These are phyloP conservation scores for Sordariomycetes sp. DNA, from an alignment of 2,329 filamentous ascomycete genomes.

Conservation along the genomic window DNA sequence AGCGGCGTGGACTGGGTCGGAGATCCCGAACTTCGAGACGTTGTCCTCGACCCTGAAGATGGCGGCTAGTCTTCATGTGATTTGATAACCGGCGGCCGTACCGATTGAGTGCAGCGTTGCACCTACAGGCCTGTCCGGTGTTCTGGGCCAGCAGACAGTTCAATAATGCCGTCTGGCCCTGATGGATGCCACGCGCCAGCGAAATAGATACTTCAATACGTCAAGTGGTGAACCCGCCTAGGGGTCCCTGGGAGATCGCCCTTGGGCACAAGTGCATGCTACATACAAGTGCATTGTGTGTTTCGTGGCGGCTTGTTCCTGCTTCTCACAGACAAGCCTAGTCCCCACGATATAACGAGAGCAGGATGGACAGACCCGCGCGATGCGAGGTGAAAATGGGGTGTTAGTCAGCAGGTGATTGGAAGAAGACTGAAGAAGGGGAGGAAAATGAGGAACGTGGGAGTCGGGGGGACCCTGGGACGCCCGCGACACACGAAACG, in stretches of 20 bases:
- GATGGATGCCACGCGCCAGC: too few species aligned
- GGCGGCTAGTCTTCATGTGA: conserved; percentile 16
- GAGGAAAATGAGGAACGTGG: neutral
- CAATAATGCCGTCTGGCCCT: too few species aligned
- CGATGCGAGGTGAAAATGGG: neutral
- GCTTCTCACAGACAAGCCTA: neutral
- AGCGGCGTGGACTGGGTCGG: conserved; percentile 76
- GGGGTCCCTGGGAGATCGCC: too few species aligned
- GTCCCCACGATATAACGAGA: neutral
- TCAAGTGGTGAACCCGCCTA: too few species aligned
- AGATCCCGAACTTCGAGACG: conserved; percentile 53
- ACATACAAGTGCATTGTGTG: too few species aligned
- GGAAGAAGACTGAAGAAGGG: neutral
- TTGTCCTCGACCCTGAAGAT: conserved; percentile 60
- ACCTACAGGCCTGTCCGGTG: too few species aligned
- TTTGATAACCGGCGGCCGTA: neutral
- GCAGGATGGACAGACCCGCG: neutral
- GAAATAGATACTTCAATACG: too few species aligned
- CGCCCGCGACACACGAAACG: neutral
- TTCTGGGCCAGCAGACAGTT: too few species aligned
- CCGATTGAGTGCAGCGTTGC: too few species aligned
- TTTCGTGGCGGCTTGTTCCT: neutral
- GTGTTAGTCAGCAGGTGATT: neutral
- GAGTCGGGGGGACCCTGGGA: neutral
- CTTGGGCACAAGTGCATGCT: too few species aligned